Base-by-base conservation (phyloP, 192 early-diverging fungal genomes). In the Umbelopsis sp. region DNA sequence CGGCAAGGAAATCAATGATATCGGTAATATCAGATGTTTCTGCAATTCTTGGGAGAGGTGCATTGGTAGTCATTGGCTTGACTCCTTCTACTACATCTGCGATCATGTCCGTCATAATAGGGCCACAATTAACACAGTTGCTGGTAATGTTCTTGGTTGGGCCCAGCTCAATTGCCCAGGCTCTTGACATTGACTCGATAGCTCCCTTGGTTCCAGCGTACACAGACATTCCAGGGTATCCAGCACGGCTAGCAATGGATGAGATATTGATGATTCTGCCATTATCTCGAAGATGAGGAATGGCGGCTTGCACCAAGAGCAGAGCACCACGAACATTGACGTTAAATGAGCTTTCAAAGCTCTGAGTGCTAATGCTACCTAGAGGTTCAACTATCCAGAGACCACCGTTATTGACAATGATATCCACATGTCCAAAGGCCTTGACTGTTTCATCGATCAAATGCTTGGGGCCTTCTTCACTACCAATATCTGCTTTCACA, bases 231-330 rank as follows among this genome's bases (percentile, higher is more conserved):
- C 16, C 26, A 10, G 54, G 54, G 11, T 20, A 16, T 1, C 54
- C 54, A 59, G 26, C 25, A 14, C 54, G 54, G 11, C 29, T 29
- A 16, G 26, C 7, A 17, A 31, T 59, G 20, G 81, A 75, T 3
- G 69, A 75, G 34, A 83, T 77, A 32, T 81, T 83, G 71, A 83
- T 78, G 20, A 83, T 77, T 4, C 81, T 68, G 0, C 81, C 79
- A 45, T 74, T 29, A 24, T 80, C 70, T 16, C 72, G 45, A 80
- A 83, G 70, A 38, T 59, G 32, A 68, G 71, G 73, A 17, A 70
- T 54, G 45, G 72, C 73, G 45, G 77, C 71, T 47, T 72, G 62
- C 70, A 80, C 73, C 29, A 80, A 45, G 38, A 82, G 71, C 74
- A 74, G 78, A 22, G 81, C 75, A 2, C 73, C 77, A 69, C 76